These are phyloP conservation scores for Debaryomycetaceae sp. DNA, from an alignment of 1,139 yeast species.

Conservation along the genomic window DNA sequence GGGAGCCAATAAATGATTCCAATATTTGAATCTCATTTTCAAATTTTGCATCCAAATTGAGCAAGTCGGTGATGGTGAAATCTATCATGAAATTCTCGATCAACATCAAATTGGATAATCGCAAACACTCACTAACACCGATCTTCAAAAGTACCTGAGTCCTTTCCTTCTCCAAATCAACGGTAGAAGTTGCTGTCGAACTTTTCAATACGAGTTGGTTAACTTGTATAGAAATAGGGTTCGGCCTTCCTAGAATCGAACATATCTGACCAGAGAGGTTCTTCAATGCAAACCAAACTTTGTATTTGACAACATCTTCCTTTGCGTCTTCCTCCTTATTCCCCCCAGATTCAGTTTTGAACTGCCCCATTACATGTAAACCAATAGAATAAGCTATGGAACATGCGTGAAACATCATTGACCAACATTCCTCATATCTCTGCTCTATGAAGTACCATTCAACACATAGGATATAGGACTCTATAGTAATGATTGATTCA, in stretches of 20 bases:
- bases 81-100: conserved; percentile 52
- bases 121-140: conserved; percentile 48
- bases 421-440: conserved; percentile 48
- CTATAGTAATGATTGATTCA: conserved; percentile 46
- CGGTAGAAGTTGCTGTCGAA: conserved; percentile 14
- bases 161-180: conserved; percentile 20
- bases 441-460: conserved; percentile 50
- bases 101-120: conserved; percentile 47
- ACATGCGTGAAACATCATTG: conserved; percentile 47
- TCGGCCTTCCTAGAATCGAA: conserved; percentile 53
- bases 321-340: conserved; percentile 16
- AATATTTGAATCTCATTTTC: conserved; percentile 37
- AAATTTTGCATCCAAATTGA: conserved; percentile 38
- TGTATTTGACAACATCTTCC: conserved; percentile 32
- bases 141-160: conserved; percentile 35
- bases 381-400: conserved; percentile 51
- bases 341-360: conserved; percentile 12
- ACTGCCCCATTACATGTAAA: conserved; percentile 42
- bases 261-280: conserved; percentile 47
- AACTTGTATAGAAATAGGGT: conserved; percentile 51
- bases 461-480: conserved; percentile 48
- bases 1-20: conserved; percentile 17
- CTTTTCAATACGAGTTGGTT: conserved; percentile 33
- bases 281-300: conserved; percentile 50
- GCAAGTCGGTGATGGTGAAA: conserved; percentile 36